Evolutionary conservation across 805 yeast genomes (phyloP).

Genomic region (Metschnikowia shivogae): DNA sequence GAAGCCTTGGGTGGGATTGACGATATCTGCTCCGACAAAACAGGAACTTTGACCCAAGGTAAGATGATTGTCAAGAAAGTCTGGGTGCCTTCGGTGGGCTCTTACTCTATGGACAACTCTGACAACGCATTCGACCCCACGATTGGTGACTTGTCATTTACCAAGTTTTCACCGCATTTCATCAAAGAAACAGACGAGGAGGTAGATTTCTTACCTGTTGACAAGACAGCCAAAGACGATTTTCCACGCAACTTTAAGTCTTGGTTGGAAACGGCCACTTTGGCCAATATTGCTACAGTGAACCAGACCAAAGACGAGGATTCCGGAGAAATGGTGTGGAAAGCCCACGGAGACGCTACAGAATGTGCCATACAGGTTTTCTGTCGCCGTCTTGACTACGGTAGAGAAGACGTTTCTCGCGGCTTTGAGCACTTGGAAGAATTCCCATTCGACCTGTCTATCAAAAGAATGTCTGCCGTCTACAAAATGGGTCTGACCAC

Average conservation of each 20-base stretch:
- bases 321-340: constrained; percentile 31
- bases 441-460: constrained; percentile 18
- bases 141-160: constrained; percentile 44
- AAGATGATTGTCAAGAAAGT: constrained; percentile 69
- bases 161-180: constrained; percentile 33
- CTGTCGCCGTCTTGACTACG: constrained; percentile 17
- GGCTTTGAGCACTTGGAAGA: constrained; percentile 15
- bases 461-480: constrained; percentile 19
- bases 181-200: constrained; percentile 35
- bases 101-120: constrained; percentile 50
- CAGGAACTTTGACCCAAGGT: constrained; percentile 80
- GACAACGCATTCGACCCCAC: constrained; percentile 64
- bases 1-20: constrained; percentile 78
- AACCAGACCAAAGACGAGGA: constrained; percentile 41
- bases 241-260: constrained; percentile 31
- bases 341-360: constrained; percentile 21
- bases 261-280: constrained; percentile 64
- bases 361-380: constrained; percentile 20
- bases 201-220: constrained; percentile 24
- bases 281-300: constrained; percentile 77
- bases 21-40: constrained; percentile 78
- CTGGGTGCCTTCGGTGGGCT: constrained; percentile 65
- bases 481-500: constrained; percentile 12
- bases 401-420: constrained; percentile 24
- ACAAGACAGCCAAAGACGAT: constrained; percentile 16